phyloP scores from a whole-genome alignment of 116 monocot genomes.

The Cymodocea nodosa region DNA sequence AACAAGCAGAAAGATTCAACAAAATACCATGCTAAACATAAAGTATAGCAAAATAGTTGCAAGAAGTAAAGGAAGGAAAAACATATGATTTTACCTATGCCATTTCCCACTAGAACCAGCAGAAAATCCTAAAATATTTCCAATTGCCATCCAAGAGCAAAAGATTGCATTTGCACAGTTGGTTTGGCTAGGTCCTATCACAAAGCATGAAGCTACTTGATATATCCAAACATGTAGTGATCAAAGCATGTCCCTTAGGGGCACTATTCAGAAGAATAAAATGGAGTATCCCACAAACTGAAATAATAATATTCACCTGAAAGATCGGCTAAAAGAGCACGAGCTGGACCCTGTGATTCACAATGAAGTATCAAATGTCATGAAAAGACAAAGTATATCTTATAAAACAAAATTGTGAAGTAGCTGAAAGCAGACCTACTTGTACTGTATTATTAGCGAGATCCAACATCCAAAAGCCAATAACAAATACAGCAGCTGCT shows the following conservation, averaged over 20 bases:
- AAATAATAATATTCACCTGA: constrained; percentile 43
- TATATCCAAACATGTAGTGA: background rate
- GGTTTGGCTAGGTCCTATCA: constrained; percentile 62
- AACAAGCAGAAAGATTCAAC: too few relatives aligned
- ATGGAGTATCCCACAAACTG: constrained; percentile 1
- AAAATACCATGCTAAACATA: too few relatives aligned
- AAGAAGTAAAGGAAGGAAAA: background rate
- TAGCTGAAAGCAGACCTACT: constrained; percentile 12
- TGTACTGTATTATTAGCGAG: constrained; percentile 99
- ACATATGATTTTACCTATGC: constrained; percentile 43
- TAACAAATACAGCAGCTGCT: constrained; percentile 73
- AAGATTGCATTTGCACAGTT: constrained; percentile 93
- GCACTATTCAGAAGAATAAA: background rate
- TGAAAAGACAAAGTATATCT: background rate
- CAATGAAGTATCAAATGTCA: background rate
- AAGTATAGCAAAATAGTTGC: background rate
- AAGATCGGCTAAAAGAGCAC: constrained; percentile 95
- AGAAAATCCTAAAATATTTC: constrained; percentile 93
- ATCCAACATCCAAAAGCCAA: constrained; percentile 99
- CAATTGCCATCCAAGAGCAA: constrained; percentile 99
- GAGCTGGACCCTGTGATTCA: constrained; percentile 68
- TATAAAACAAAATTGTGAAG: background rate
- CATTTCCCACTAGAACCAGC: constrained; percentile 81
- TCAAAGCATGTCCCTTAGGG: background rate
- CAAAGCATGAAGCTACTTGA: background rate